phyloP scores from a whole-genome alignment of 176 grass and related monocot species.

The Oropetium thomaeum region DNA sequence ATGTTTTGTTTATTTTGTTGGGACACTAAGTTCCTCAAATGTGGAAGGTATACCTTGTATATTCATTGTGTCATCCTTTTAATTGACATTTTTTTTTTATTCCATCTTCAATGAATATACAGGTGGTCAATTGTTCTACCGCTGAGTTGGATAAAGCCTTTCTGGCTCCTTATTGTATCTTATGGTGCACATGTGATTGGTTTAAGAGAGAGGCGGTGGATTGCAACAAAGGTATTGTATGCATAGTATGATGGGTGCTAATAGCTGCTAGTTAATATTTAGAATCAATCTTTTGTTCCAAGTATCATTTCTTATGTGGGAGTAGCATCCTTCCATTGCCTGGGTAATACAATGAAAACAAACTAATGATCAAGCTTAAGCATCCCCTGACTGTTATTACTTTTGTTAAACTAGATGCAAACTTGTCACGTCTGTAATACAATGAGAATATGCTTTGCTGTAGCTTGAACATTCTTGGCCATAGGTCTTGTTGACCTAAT shows the following conservation, averaged over 20 bases:
- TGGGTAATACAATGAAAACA: background rate
- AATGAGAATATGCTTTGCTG: background rate
- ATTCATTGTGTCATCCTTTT: slow-evolving; percentile 8
- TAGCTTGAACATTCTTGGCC: background rate
- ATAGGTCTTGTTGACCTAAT: background rate
- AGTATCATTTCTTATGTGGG: slow-evolving; percentile 10
- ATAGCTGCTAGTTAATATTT: too few species aligned
- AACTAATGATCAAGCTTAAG: background rate
- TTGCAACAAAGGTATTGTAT: slow-evolving; percentile 75
- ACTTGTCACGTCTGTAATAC: background rate
- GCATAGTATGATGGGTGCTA: background rate
- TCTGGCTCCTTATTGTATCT: slow-evolving; percentile 76
- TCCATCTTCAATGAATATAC: slow-evolving; percentile 24
- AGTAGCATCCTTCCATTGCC: background rate
- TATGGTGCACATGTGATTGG: slow-evolving; percentile 65
- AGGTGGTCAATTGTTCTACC: slow-evolving; percentile 93
- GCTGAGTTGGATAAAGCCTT: slow-evolving; percentile 76
- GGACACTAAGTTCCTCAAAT: slow-evolving; percentile 3
- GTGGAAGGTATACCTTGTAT: background rate
- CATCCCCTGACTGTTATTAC: background rate
- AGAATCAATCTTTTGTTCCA: slow-evolving; percentile 26
- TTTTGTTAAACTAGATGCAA: background rate
- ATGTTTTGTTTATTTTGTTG: slow-evolving; percentile 4
- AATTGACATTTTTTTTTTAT: slow-evolving; percentile 18
- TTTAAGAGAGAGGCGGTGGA: slow-evolving; percentile 80